Percentiles rank a stretch among this genome's conserved stretches.
Conservation (phyloP, 768 basidiomycete genomes). For the Gloeostereum incarnatum region DNA sequence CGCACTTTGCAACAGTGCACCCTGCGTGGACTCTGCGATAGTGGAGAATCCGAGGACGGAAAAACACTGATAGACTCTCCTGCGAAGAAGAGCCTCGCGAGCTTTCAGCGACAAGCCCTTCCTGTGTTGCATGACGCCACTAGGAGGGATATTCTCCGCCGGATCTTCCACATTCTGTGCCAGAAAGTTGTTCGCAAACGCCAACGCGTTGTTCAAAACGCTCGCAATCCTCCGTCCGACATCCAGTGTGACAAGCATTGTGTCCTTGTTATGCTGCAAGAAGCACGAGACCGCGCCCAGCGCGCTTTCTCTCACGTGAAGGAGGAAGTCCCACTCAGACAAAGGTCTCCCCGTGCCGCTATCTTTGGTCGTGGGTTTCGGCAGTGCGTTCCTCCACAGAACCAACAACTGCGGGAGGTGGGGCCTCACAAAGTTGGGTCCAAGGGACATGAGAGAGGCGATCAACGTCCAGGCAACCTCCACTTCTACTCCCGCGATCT, state of each 20-base stretch:
- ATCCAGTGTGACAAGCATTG: conserved; percentile 82
- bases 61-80: conserved; percentile 87
- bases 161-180: conserved; percentile 60
- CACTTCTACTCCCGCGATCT: conserved; percentile 73
- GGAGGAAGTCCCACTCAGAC: conserved; percentile 84
- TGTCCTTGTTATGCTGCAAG: conserved; percentile 64
- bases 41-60: conserved; percentile 68
- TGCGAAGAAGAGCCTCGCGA: conserved; percentile 75
- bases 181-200: conserved; percentile 80
- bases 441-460: conserved; percentile 83
- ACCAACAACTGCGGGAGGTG: conserved; percentile 92
- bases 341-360: conserved; percentile 51
- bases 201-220: conserved; percentile 81
- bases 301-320: conserved; percentile 86
- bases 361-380: conserved; percentile 92
- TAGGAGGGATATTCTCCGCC: conserved; percentile 26
- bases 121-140: conserved; percentile 9
- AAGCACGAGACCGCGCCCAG: conserved; percentile 86
- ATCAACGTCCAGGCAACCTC: conserved; percentile 94
- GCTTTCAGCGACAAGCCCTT: conserved; percentile 56
- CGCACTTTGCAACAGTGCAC: conserved; percentile 69
- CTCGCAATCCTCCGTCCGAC: conserved; percentile 84
- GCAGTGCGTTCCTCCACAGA: conserved; percentile 94
- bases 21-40: conserved; percentile 78
- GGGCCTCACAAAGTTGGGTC: conserved; percentile 87